Base-by-base conservation (phyloP, 306 rosid species). In the Corylus heterophylla region DNA sequence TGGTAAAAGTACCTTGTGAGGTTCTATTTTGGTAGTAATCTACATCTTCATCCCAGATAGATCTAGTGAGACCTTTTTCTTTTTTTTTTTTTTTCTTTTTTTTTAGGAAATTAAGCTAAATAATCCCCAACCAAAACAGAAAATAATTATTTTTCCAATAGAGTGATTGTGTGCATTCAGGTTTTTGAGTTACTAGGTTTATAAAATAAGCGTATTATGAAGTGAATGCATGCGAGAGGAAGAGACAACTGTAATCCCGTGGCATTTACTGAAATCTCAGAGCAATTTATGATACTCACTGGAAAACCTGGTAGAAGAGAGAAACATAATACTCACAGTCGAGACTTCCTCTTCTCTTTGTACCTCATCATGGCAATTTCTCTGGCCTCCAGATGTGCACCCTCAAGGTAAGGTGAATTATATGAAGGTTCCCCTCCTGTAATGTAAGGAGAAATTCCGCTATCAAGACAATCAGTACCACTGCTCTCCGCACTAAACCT, bases 271-370 rank as follows among this genome's bases (percentile, higher is more conserved):
- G 22, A 22, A 13, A 63, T 6, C 69, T 14, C 12, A 18, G n/a
- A 27, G 61, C 72, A 54, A 31, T 49, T 14, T 44, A 37, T 35
- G 70, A 74, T 49, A 71, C 47, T 45, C 52, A 67, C n/a, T 16
- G 64, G 50, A 74, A 27, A 37, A 47, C 73, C 50, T 18, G 83
- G 70, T 44, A 68, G 79, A 54, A 75, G 77, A 27, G 45, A 76
- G 64, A 67, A 76, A 25, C 49, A 42, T 35, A 10, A 35, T 76
- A 81, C 93, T 86, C 76, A 89, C 93, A 51, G 64, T 84, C 85
- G 83, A 76, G 88, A 71, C 44, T 74, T 76, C 77, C 84, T 81
- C 85, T 80, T 73, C 79, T 86, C 88, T 82, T 85, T 78, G 86
- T 83, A 71, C 80, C 71, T 77, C 78, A 69, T 39, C 77, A 20